Base-by-base conservation (phyloP, 2,329 filamentous ascomycete genomes). In the Aureobasidium zeae region DNA sequence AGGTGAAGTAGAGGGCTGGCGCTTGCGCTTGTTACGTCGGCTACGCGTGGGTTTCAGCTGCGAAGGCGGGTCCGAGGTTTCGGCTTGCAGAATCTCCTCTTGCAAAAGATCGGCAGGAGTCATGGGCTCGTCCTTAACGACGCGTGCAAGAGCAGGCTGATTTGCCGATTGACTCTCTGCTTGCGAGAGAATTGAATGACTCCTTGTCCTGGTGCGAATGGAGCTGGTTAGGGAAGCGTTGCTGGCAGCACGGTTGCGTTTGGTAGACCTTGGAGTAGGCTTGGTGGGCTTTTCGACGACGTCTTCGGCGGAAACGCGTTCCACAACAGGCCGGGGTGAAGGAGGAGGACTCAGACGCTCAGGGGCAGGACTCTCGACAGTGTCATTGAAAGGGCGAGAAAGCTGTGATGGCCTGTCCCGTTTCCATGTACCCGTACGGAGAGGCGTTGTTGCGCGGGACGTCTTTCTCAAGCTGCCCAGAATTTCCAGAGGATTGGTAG, bases 171-270 rank as follows among this genome's bases (percentile, higher is more conserved):
- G 46, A 0, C 62, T 64, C 17, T 68, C 67, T 4, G 63, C 61
- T 32, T 67, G 64, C 2, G 68, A 71, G 11, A 65, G 55, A 32
- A 71, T 60, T 10, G 70, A 72, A 25, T 67, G 67, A 50, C 69
- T 72, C 37, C 69, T 59, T 35, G 68, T 71, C 10, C 66, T 61
- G 34, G 61, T 63, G 47, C 64, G 63, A 19, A 59, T 51, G 12
- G 67, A 68, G 4, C 64, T 64, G 29, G 63, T 66, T 19, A 68
- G 60, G 11, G 70, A 71, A 17, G 66, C 61, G 31, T 65, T 62
- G 47, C 69, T 71, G 28, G 60, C 62, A 19, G 57, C 51, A 9
- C 49, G 47, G 17, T 39, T 44, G 20, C 58, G 59, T 24, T 58
- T 44, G n/a, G 48, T 45, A 10, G 38, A 43, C 32, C 45, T 48